Evolutionary conservation across 2,329 filamentous ascomycete genomes (phyloP).

Genomic region (Calcarisporium arbuscula): DNA sequence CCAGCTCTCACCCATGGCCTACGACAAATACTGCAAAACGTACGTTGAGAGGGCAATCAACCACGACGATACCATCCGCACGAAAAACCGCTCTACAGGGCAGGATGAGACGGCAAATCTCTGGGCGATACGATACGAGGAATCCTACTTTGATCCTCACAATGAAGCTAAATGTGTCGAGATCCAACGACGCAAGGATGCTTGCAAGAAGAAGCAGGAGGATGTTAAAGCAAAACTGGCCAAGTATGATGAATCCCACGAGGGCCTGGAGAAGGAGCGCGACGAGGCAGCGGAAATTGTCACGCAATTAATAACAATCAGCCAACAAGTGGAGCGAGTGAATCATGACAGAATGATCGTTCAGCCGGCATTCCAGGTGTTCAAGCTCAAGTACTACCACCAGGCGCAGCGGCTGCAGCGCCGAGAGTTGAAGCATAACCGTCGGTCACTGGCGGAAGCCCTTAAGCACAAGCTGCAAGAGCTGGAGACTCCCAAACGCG

Average conservation of each 20-base stretch:
- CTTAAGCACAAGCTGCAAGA: too few relatives aligned
- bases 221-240: not conserved
- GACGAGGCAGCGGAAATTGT: not conserved
- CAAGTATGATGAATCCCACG: not conserved
- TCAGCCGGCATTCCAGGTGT: too few relatives aligned
- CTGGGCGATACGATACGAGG: not conserved
- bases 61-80: slow-evolving; percentile 30
- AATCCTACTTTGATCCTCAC: not conserved
- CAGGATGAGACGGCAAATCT: not conserved
- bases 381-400: too few relatives aligned
- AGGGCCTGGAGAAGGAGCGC: not conserved
- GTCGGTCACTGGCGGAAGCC: too few relatives aligned
- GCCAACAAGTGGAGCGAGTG: too few relatives aligned
- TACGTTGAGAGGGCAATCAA: slow-evolving; percentile 23
- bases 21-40: slow-evolving; percentile 14
- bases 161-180: not conserved
- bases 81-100: not conserved
- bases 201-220: not conserved
- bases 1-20: slow-evolving; percentile 25
- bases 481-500: too few relatives aligned
- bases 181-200: not conserved
- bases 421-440: too few relatives aligned
- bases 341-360: too few relatives aligned
- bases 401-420: too few relatives aligned
- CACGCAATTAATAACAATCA: too few relatives aligned